Base-by-base conservation (phyloP, 2,329 filamentous ascomycete genomes). In the Botryosphaeria dothidea region DNA sequence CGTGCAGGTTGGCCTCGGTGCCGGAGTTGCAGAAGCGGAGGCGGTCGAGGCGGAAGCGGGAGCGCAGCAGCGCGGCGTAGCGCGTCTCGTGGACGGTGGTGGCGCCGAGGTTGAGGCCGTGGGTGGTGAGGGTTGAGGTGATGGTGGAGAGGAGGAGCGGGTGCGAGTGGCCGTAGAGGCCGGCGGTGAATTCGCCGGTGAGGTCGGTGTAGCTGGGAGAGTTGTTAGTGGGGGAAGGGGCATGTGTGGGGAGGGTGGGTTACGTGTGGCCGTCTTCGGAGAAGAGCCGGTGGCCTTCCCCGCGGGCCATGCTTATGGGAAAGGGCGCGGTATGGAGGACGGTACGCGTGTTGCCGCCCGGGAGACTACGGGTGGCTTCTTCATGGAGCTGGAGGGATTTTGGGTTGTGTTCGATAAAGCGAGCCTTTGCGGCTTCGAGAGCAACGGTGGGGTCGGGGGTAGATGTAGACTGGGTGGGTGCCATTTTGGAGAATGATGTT, bases 311-410 rank as follows among this genome's bases (percentile, higher is more conserved):
- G 48, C 71, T 75, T 13, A 79, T 62, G 0, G 77, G 77, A 65
- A 77, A 80, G 4, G 78, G 77, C 3, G 70, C 62, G 27, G 75
- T 77, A 66, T 75, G 71, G 6, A 79, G 68, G 11, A 79, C 66
- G 34, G 72, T 74, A 4, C 76, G 69, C 0, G 78, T 80, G 66
- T 79, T 80, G 29, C 76, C 77, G 25, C 78, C 76, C 1, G 77
- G 78, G 3, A 79, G 65, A 48, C 69, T 71, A 31, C 70, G 67
- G 4, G 65, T 68, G 1, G 78, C 73, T 51, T 71, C 66, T 27
- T 74, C 38, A 54, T 79, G 72, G 29, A 76, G 38, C n/a, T 62
- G 63, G 31, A 71, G 57, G 27, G 73, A 75, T 21, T 64, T 67
- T 2, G 56, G 27, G 61, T 75, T 73, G 27, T 67, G 64, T 29